These are phyloP conservation scores for Gastrolobium villosum DNA, from an alignment of 306 rosid species.

Conservation along the genomic window DNA sequence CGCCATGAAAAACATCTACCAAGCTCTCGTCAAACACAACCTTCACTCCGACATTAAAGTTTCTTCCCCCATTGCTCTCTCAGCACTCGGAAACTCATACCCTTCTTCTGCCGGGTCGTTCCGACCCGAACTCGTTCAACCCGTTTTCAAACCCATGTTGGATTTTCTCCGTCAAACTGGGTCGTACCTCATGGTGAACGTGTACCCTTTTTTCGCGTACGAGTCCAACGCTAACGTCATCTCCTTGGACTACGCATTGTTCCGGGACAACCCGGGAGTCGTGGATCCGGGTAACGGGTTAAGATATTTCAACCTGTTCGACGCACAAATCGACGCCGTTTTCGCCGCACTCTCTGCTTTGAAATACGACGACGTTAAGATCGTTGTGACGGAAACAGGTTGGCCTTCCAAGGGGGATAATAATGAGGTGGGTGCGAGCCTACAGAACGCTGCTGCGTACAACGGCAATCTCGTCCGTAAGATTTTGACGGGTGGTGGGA, in stretches of 20 bases:
- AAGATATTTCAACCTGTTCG: conserved; percentile 78
- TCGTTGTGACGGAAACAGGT: conserved; percentile 88
- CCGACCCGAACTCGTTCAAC: conserved; percentile 71
- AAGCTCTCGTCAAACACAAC: conserved; percentile 67
- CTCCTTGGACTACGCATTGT: conserved; percentile 83
- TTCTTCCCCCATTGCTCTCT: conserved; percentile 92
- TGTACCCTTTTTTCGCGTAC: conserved; percentile 93
- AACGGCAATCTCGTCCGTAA: conserved; percentile 90
- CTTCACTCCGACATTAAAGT: conserved; percentile 71
- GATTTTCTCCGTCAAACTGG: conserved; percentile 83
- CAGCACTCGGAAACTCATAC: conserved; percentile 85
- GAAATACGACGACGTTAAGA: conserved; percentile 70
- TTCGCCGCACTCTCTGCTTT: conserved; percentile 77
- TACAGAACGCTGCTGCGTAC: conserved; percentile 87
- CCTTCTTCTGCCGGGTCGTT: conserved; percentile 93
- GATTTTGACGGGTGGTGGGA: conserved; percentile 76
- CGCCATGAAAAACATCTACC: conserved; percentile 92
- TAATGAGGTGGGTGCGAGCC: conserved; percentile 82
- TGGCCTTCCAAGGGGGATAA: conserved; percentile 93
- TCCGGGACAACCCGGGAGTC: conserved; percentile 80
- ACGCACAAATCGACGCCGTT: conserved; percentile 98
- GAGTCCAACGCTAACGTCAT: conserved; percentile 92
- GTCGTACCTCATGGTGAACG: conserved; percentile 91
- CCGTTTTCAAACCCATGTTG: conserved; percentile 82
- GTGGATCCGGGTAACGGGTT: conserved; percentile 87